phyloP scores from a whole-genome alignment of 2,329 filamentous ascomycete species.

The Penicillium sp. region DNA sequence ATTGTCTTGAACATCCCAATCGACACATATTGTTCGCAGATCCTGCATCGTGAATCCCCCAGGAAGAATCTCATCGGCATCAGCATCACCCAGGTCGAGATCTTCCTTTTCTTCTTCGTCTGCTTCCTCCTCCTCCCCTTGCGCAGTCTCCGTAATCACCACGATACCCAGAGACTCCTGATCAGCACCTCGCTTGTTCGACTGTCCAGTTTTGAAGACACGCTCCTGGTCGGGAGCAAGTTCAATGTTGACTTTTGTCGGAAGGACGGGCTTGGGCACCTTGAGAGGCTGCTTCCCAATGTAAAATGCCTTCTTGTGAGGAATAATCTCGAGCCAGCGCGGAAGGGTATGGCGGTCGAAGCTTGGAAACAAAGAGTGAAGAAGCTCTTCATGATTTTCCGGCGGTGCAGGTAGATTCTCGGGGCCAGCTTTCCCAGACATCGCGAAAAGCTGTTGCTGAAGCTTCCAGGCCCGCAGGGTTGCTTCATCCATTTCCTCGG shows the following conservation, averaged over 20 bases:
- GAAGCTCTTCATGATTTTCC: slow-evolving; percentile 66
- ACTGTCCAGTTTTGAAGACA: slow-evolving; percentile 67
- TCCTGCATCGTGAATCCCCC: slow-evolving; percentile 73
- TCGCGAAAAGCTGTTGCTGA: slow-evolving; percentile 43
- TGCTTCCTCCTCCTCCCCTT: slow-evolving; percentile 45
- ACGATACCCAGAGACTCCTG: slow-evolving; percentile 54
- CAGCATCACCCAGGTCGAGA: slow-evolving; percentile 46
- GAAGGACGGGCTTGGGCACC: slow-evolving; percentile 72
- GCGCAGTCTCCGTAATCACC: slow-evolving; percentile 38
- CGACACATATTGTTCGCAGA: slow-evolving; percentile 75
- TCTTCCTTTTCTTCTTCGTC: slow-evolving; percentile 41
- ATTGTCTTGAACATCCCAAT: slow-evolving; percentile 66
- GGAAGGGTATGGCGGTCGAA: slow-evolving; percentile 71
- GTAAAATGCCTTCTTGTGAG: slow-evolving; percentile 71
- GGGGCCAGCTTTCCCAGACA: slow-evolving; percentile 41
- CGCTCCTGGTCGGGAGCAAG: slow-evolving; percentile 81
- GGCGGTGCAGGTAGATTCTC: slow-evolving; percentile 62
- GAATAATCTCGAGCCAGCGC: slow-evolving; percentile 75
- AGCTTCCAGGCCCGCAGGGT: slow-evolving; percentile 41
- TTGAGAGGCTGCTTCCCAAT: slow-evolving; percentile 72
- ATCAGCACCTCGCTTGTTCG: slow-evolving; percentile 46
- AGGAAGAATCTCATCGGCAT: slow-evolving; percentile 56
- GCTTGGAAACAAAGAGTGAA: slow-evolving; percentile 73
- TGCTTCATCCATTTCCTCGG: slow-evolving; percentile 38
- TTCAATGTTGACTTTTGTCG: slow-evolving; percentile 83